A percentile compares a stretch with the other conserved stretches of the same genome.
Conservation (phyloP, 2,329 filamentous ascomycete species). For the Fusarium nurragi region DNA sequence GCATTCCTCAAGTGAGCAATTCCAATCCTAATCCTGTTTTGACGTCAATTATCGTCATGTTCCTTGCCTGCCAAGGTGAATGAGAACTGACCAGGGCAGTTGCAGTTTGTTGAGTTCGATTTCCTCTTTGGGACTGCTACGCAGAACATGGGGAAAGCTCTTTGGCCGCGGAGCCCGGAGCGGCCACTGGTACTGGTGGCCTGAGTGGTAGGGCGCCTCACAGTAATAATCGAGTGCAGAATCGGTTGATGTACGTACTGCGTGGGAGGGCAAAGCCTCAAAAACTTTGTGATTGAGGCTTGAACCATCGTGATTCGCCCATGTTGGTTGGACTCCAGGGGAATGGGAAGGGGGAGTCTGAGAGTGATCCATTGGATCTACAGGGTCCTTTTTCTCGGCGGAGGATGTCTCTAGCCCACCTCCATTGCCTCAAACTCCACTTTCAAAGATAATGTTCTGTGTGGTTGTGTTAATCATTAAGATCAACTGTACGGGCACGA, state of each 20-base stretch:
- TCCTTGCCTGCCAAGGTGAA: conserved; percentile 4
- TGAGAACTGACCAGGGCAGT: conserved; percentile 16
- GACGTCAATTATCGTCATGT: conserved; percentile 16
- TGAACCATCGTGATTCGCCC: conserved; percentile 27
- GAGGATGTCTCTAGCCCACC: conserved; percentile 28
- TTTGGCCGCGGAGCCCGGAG: conserved; percentile 18
- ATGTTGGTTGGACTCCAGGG: conserved; percentile 18
- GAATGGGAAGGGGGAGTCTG: conserved; percentile 29
- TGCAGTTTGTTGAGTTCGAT: conserved; percentile 39
- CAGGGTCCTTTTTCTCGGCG: conserved; percentile 36
- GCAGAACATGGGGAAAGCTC: conserved; percentile 32
- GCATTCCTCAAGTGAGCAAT: not conserved
- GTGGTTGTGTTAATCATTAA: conserved; percentile 13
- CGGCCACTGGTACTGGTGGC: too few species aligned
- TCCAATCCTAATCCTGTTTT: conserved; percentile 5
- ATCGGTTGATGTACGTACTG: conserved; percentile 1
- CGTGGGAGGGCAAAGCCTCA: conserved; percentile 8
- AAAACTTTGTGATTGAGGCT: conserved; percentile 21
- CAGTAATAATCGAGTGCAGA: not conserved
- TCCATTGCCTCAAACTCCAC: conserved; percentile 33
- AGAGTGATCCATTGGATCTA: conserved; percentile 37
- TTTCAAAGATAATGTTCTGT: conserved; percentile 9
- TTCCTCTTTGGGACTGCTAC: conserved; percentile 32
- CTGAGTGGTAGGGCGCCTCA: not conserved
- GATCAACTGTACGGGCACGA: conserved; percentile 19